phyloP scores from a whole-genome alignment of 345 rosid species.

The Salix exigua region DNA sequence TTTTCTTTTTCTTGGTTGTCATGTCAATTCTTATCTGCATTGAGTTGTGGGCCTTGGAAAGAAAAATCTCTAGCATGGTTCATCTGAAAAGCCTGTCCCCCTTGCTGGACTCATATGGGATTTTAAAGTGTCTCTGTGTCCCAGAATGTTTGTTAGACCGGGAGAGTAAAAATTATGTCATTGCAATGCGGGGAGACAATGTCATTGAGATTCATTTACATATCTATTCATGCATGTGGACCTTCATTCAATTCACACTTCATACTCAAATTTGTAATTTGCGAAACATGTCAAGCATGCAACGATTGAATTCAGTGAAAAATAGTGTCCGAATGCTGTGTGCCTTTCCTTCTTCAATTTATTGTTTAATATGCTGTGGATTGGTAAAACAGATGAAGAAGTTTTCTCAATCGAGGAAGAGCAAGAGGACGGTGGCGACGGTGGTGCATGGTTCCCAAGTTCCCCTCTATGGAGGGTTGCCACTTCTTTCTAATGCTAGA shows the following conservation, averaged over 20 bases:
- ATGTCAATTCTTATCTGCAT: not conserved
- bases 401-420: conserved; percentile 65
- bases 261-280: not conserved
- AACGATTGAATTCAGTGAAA: too few relatives aligned
- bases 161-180: too few relatives aligned
- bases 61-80: not conserved
- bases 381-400: conserved; percentile 53
- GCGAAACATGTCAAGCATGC: not conserved
- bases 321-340: too few relatives aligned
- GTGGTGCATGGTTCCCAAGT: conserved; percentile 71
- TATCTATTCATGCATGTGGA: not conserved
- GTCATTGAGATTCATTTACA: not conserved
- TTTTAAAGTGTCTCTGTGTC: not conserved
- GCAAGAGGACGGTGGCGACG: conserved; percentile 33
- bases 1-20: not conserved
- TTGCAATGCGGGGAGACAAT: not conserved
- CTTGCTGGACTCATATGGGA: not conserved
- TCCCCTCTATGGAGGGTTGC: conserved; percentile 77
- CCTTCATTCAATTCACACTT: not conserved
- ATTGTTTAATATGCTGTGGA: not conserved
- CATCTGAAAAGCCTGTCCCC: not conserved
- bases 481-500: conserved; percentile 34
- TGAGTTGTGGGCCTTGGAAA: not conserved
- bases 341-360: not conserved
- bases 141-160: not conserved